Percentiles rank a stretch among this genome's conserved stretches.
These are phyloP conservation scores for Bipolaris bicolor DNA, from an alignment of 2,329 filamentous ascomycete genomes.

Conservation along the genomic window DNA sequence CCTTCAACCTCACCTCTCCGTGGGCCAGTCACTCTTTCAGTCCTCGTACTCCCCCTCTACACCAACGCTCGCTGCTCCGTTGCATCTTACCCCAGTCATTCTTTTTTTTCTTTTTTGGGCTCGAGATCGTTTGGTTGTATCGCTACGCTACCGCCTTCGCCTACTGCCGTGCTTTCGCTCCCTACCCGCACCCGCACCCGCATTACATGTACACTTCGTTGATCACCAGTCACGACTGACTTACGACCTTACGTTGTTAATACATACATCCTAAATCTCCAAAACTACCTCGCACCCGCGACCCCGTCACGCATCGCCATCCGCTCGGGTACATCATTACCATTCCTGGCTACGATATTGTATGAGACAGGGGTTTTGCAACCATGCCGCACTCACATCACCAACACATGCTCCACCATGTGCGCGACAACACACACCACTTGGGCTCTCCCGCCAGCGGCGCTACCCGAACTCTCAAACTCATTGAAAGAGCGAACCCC, in stretches of 20 bases:
- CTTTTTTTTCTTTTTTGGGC: slow-evolving; percentile 45
- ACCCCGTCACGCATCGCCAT: slow-evolving; percentile 16
- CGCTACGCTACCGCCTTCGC: slow-evolving; percentile 22
- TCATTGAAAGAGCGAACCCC: slow-evolving; percentile 32
- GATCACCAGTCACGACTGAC: slow-evolving; percentile 33
- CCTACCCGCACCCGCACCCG: slow-evolving; percentile 18
- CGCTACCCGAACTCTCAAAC: slow-evolving; percentile 25
- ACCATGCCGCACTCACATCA: slow-evolving; percentile 41
- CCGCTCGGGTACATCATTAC: slow-evolving; percentile 25
- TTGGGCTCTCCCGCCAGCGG: slow-evolving; percentile 19
- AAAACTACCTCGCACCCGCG: slow-evolving; percentile 1
- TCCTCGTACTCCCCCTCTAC: slow-evolving; percentile 19
- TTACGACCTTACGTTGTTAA: slow-evolving; percentile 48
- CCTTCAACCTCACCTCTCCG: slow-evolving; percentile 41
- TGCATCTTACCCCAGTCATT: slow-evolving; percentile 50
- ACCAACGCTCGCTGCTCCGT: slow-evolving; percentile 29
- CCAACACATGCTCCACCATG: slow-evolving; percentile 42
- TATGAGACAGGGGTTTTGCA: slow-evolving; percentile 28
- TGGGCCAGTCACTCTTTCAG: slow-evolving; percentile 43
- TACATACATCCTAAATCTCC: slow-evolving; percentile 24
- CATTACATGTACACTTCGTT: slow-evolving; percentile 16
- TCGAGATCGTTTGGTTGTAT: slow-evolving; percentile 27
- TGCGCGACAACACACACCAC: slow-evolving; percentile 27
- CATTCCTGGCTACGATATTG: slow-evolving; percentile 20
- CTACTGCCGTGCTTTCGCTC: slow-evolving; percentile 19